A percentile compares a stretch with the other conserved stretches of the same genome.
Evolutionary conservation across 73 alveolate genomes (phyloP).

Genomic region (Paramecium caudatum): DNA sequence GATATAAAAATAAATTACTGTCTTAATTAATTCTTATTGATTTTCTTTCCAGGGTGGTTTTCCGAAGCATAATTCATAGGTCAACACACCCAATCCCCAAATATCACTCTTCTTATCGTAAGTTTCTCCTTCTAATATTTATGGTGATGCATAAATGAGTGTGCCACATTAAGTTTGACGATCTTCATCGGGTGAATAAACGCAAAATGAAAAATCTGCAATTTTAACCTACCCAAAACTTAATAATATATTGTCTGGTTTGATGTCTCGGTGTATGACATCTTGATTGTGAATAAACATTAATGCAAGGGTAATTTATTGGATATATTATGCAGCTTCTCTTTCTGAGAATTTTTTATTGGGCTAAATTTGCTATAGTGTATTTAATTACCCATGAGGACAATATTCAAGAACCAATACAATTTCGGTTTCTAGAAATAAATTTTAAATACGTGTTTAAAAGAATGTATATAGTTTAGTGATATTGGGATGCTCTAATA

Average conservation of each 20-base stretch:
- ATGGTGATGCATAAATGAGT: conserved; percentile 98
- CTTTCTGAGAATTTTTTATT: conserved; percentile 55
- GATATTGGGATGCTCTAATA: conserved; percentile 64
- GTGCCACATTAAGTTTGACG: conserved; percentile 98
- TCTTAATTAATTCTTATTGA: conserved; percentile 15
- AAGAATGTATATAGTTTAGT: conserved; percentile 37
- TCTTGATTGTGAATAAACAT: conserved; percentile 60
- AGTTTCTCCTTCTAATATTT: conserved; percentile 87
- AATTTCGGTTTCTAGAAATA: conserved; percentile 36
- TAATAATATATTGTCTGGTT: conserved; percentile 71
- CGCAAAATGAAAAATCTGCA: conserved; percentile 60
- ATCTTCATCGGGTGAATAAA: conserved; percentile 76
- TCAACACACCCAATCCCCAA: conserved; percentile 96
- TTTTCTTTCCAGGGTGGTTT: conserved; percentile 83
- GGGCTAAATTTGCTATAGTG: background rate
- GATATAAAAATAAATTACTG: background rate
- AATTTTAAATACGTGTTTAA: background rate
- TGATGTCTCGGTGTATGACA: conserved; percentile 73
- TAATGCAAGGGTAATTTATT: conserved; percentile 46
- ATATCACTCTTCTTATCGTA: conserved; percentile 92
- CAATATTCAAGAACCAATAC: conserved; percentile 60
- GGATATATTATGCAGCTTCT: conserved; percentile 58
- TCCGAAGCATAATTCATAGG: conserved; percentile 95
- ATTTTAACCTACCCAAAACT: conserved; percentile 37
- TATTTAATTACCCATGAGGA: conserved; percentile 48